phyloP scores from a whole-genome alignment of 345 rosid species.

The Aquilaria yunnanensis region DNA sequence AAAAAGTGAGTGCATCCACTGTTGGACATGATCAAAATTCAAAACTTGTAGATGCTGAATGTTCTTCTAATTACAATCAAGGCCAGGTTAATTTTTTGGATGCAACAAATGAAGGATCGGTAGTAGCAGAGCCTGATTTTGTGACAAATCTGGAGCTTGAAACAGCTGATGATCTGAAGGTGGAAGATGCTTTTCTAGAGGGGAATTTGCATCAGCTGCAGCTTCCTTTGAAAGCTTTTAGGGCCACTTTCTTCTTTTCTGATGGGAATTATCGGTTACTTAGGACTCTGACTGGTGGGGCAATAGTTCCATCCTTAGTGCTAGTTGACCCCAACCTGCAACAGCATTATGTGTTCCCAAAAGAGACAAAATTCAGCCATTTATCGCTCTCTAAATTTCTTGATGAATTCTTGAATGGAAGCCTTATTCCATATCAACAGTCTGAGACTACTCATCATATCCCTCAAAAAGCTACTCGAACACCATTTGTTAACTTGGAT shows the following conservation, averaged over 20 bases:
- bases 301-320: conserved; percentile 67
- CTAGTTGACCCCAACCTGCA: conserved; percentile 60
- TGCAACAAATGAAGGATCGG: conserved; percentile 23
- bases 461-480: conserved; percentile 41
- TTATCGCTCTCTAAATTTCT: conserved; percentile 42
- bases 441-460: conserved; percentile 42
- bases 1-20: conserved; percentile 20
- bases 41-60: conserved; percentile 23
- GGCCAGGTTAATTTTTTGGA: conserved; percentile 24
- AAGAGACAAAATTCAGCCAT: conserved; percentile 35
- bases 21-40: conserved; percentile 21
- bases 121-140: conserved; percentile 26
- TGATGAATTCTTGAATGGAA: conserved; percentile 50
- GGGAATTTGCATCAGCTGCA: conserved; percentile 33
- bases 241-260: conserved; percentile 64
- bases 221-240: conserved; percentile 32
- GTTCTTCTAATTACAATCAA: conserved; percentile 25
- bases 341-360: conserved; percentile 57
- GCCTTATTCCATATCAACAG: conserved; percentile 54
- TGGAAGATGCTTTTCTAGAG: conserved; percentile 22
- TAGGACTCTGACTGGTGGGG: conserved; percentile 58
- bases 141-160: conserved; percentile 19
- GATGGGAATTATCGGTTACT: conserved; percentile 70
- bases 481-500: conserved; percentile 80
- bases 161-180: conserved; percentile 17